phyloP scores from a whole-genome alignment of 2,329 filamentous ascomycete species.

The Ploettnerulaceae sp. region DNA sequence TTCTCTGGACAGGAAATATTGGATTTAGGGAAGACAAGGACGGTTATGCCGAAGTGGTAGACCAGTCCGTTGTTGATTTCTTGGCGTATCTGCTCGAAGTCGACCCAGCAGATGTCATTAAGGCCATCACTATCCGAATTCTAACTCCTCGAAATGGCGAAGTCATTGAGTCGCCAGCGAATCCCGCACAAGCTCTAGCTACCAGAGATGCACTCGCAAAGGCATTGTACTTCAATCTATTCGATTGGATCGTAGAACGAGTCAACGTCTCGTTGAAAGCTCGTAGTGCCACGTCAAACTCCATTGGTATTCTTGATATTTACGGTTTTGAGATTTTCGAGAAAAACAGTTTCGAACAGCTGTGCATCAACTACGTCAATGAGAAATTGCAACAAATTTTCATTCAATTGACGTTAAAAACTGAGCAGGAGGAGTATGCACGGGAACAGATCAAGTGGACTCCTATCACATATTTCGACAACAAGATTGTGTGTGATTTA shows the following conservation, averaged over 20 bases:
- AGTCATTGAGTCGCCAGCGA: conserved; percentile 71
- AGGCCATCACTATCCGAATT: conserved; percentile 84
- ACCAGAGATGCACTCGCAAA: conserved; percentile 90
- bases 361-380: conserved; percentile 99
- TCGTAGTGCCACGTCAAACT: conserved; percentile 68
- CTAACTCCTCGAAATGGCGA: conserved; percentile 65
- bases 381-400: conserved; percentile 99
- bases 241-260: conserved; percentile 95
- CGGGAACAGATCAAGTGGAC: conserved; percentile 97
- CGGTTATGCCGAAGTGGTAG: conserved; percentile 80
- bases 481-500: conserved; percentile 96
- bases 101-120: conserved; percentile 71
- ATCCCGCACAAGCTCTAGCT: conserved; percentile 77
- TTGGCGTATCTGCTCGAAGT: conserved; percentile 91
- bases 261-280: conserved; percentile 86
- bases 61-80: conserved; percentile 91
- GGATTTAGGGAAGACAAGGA: conserved; percentile 85
- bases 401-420: conserved; percentile 92
- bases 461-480: conserved; percentile 98
- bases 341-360: conserved; percentile 97
- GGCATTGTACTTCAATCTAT: conserved; percentile 95
- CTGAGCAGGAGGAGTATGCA: conserved; percentile 96
- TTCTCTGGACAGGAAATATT: conserved; percentile 94
- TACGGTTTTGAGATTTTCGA: conserved; percentile 99
- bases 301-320: conserved; percentile 95